Evolutionary conservation across 2,329 filamentous ascomycete genomes (phyloP).

Genomic region (Emericellopsis atlantica): DNA sequence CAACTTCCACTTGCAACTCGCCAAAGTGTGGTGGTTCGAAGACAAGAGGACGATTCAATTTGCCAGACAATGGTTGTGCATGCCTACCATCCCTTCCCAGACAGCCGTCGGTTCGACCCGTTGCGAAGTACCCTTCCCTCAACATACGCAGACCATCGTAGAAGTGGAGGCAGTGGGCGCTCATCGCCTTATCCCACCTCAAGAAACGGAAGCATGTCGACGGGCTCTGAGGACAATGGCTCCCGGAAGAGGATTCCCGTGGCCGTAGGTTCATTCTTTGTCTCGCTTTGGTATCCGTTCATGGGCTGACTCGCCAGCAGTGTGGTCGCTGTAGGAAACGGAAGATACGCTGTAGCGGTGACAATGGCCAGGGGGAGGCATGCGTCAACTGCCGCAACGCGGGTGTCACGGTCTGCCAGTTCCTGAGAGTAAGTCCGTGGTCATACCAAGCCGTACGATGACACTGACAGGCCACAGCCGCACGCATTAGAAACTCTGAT

Average conservation of each 20-base stretch:
- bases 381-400: constrained; percentile 76
- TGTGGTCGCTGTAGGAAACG: constrained; percentile 82
- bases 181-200: too few relatives aligned
- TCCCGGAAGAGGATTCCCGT: constrained; percentile 42
- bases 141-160: too few relatives aligned
- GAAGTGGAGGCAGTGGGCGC: too few relatives aligned
- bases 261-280: constrained; percentile 31
- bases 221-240: too few relatives aligned
- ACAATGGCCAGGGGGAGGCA: constrained; percentile 60
- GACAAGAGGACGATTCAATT: too few relatives aligned
- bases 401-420: constrained; percentile 59
- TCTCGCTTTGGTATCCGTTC: background rate
- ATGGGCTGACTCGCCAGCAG: constrained; percentile 29
- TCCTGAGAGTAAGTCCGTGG: constrained; percentile 55
- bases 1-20: too few relatives aligned
- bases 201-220: too few relatives aligned
- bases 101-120: too few relatives aligned
- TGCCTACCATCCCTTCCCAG: too few relatives aligned
- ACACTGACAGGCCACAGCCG: constrained; percentile 28
- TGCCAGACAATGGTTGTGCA: too few relatives aligned
- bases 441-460: constrained; percentile 32
- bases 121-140: too few relatives aligned
- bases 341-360: constrained; percentile 91
- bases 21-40: too few relatives aligned
- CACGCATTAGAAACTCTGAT: background rate